Conservation (phyloP, 352 stramenopile genomes). For the Phytophthora pisi region DNA sequence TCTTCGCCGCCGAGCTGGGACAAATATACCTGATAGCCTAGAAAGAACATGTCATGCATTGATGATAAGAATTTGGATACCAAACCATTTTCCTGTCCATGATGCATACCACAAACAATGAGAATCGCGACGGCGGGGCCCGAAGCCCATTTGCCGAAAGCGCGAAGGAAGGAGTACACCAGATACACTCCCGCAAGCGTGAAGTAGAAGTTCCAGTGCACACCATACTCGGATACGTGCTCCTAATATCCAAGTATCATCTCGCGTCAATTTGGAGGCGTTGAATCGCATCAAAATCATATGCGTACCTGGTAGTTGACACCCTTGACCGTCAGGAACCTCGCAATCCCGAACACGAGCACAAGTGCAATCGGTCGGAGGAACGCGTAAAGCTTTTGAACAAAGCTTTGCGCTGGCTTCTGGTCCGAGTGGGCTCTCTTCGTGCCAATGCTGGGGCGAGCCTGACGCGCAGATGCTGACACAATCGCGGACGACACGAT, state of each 20-base stretch:
- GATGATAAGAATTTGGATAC: not conserved
- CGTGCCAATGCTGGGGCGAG: conserved; percentile 31
- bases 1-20: conserved; percentile 74
- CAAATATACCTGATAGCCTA: conserved; percentile 86
- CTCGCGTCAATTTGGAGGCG: not conserved
- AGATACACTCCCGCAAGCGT: conserved; percentile 91
- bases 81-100: not conserved
- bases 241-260: conserved; percentile 52
- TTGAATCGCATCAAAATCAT: not conserved
- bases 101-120: conserved; percentile 36
- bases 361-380: conserved; percentile 75
- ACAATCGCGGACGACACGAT: conserved; percentile 90
- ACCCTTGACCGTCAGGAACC: conserved; percentile 83
- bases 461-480: conserved; percentile 67
- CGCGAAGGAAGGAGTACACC: conserved; percentile 60
- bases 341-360: conserved; percentile 64
- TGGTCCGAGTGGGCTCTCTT: conserved; percentile 23
- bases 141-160: conserved; percentile 53
- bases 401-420: conserved; percentile 14
- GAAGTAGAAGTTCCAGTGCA: conserved; percentile 99
- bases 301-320: conserved; percentile 82
- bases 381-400: conserved; percentile 54
- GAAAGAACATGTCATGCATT: not conserved
- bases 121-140: conserved; percentile 48
- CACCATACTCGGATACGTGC: conserved; percentile 98